Conservation (phyloP, 148 eudicot genomes). For the Vaccinium vitisidaea region DNA sequence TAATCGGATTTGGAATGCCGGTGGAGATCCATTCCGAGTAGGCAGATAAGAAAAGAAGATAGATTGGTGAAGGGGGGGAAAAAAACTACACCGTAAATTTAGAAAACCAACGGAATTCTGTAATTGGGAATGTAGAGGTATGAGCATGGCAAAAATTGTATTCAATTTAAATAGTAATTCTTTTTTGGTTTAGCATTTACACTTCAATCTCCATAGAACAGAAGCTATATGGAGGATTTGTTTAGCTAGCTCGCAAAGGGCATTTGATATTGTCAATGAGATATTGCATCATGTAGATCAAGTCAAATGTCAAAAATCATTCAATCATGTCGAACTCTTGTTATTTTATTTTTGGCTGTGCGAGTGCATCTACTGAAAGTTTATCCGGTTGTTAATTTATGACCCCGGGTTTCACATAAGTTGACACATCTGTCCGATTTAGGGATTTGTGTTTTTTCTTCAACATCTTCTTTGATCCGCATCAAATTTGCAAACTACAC, state of each 20-base stretch:
- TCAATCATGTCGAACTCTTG: neutral
- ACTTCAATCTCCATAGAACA: neutral
- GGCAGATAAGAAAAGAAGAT: conserved; percentile 28
- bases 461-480: no score
- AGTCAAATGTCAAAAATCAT: neutral
- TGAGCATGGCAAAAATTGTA: conserved; percentile 6
- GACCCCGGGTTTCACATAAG: neutral
- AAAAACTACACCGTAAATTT: conserved; percentile 16
- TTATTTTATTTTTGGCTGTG: neutral
- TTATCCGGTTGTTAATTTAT: neutral
- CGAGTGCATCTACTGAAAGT: neutral
- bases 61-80: conserved; percentile 22
- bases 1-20: conserved; percentile 25
- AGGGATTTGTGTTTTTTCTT: neutral
- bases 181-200: neutral
- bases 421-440: neutral
- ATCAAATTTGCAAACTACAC: no score
- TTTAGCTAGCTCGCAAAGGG: neutral
- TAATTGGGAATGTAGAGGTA: conserved; percentile 34
- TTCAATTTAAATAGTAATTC: conserved; percentile 23
- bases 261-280: neutral
- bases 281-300: neutral
- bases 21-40: conserved; percentile 19
- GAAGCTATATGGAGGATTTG: neutral
- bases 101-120: conserved; percentile 23